Conservation (phyloP, 2,329 filamentous ascomycete species). For the Ustulina deusta region DNA sequence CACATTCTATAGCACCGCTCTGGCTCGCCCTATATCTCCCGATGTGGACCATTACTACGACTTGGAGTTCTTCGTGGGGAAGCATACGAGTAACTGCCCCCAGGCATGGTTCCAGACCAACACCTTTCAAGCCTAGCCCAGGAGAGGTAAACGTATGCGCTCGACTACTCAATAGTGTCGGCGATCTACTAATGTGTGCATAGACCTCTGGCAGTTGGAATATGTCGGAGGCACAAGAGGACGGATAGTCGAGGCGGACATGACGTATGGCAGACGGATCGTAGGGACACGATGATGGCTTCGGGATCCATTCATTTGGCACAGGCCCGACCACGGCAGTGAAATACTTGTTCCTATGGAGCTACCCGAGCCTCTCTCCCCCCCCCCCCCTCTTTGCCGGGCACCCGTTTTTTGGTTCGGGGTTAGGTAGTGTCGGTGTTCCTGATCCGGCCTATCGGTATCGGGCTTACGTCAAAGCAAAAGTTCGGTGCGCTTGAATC, state of each 20-base stretch:
- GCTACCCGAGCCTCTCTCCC: background rate
- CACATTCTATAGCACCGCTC: constrained; percentile 8
- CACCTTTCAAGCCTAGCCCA: background rate
- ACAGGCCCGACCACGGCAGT: no score
- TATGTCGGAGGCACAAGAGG: background rate
- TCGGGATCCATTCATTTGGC: background rate
- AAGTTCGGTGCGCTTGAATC: background rate
- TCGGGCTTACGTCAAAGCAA: background rate
- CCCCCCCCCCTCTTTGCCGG: background rate
- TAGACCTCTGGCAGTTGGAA: background rate
- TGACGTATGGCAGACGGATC: background rate
- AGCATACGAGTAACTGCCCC: background rate
- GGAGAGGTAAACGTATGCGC: background rate
- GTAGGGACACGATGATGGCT: background rate
- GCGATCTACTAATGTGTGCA: background rate
- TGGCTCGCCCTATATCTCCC: background rate
- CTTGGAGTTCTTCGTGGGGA: constrained; percentile 11
- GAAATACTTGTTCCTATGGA: background rate
- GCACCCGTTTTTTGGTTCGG: background rate
- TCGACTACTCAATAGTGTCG: background rate
- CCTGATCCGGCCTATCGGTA: background rate
- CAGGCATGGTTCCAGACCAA: constrained; percentile 11
- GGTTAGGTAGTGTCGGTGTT: background rate
- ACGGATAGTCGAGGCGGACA: background rate
- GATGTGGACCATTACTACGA: constrained; percentile 12